A percentile compares a stretch with the other conserved stretches of the same genome.
phyloP scores from a whole-genome alignment of 768 basidiomycete species.

The Leccinellum rugosiceps region DNA sequence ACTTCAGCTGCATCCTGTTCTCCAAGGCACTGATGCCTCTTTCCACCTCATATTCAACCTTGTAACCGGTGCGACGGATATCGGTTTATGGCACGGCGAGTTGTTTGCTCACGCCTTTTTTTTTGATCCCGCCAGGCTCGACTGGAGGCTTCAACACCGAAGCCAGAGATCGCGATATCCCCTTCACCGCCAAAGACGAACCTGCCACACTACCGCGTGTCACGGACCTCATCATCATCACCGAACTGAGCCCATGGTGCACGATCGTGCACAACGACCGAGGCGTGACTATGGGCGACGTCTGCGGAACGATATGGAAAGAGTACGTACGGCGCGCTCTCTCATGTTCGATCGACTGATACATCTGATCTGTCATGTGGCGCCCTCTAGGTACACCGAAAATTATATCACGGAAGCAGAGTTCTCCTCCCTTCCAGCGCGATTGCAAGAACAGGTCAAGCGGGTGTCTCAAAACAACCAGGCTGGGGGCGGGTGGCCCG shows the following conservation, averaged over 20 bases:
- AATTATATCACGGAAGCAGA: slow-evolving; percentile 65
- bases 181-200: slow-evolving; percentile 52
- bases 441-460: slow-evolving; percentile 71
- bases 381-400: slow-evolving; percentile 57
- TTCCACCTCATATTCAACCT: slow-evolving; percentile 76
- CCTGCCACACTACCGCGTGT: slow-evolving; percentile 71
- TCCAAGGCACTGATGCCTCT: slow-evolving; percentile 42
- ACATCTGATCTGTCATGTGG: slow-evolving; percentile 5
- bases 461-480: slow-evolving; percentile 48
- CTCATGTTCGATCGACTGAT: slow-evolving; percentile 5
- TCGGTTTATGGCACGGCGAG: not conserved
- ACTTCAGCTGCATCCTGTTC: slow-evolving; percentile 72
- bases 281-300: slow-evolving; percentile 74
- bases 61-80: slow-evolving; percentile 48
- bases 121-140: slow-evolving; percentile 41
- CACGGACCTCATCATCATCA: slow-evolving; percentile 55
- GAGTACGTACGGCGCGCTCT: slow-evolving; percentile 50
- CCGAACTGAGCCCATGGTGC: slow-evolving; percentile 71
- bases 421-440: slow-evolving; percentile 53
- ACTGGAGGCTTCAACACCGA: slow-evolving; percentile 61
- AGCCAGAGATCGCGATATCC: slow-evolving; percentile 56
- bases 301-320: slow-evolving; percentile 69
- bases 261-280: slow-evolving; percentile 66
- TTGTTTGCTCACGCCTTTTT: not conserved
- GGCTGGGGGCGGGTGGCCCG: slow-evolving; percentile 34